Percentiles rank a stretch among this genome's conserved stretches.
These are phyloP conservation scores for Microbotryomycetes sp. DNA, from an alignment of 1,284 basidiomycete species.

Conservation along the genomic window DNA sequence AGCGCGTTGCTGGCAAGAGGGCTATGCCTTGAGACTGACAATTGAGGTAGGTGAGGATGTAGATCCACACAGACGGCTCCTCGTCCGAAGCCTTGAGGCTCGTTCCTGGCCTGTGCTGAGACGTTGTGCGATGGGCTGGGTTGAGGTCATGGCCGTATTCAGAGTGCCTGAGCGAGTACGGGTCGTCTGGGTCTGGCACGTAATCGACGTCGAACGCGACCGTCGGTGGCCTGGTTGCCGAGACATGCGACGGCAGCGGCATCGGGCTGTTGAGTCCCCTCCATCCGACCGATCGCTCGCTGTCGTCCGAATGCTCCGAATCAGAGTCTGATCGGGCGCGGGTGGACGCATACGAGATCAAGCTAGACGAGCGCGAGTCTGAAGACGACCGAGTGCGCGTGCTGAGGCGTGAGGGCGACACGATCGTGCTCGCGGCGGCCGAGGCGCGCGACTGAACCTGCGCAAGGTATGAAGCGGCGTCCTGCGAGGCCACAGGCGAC, in stretches of 20 bases:
- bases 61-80: conserved; percentile 30
- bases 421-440: conserved; percentile 5
- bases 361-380: conserved; percentile 14
- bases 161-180: conserved; percentile 38
- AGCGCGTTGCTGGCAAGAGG: conserved; percentile 2
- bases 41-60: conserved; percentile 36
- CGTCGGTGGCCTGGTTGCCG: conserved; percentile 19
- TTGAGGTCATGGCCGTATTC: conserved; percentile 43
- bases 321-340: conserved; percentile 2
- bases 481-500: conserved; percentile 2
- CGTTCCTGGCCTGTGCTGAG: conserved; percentile 28
- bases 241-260: conserved; percentile 23
- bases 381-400: conserved; percentile 5
- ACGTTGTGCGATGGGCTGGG: conserved; percentile 35
- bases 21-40: conserved; percentile 25
- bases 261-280: conserved; percentile 21
- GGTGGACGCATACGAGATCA: conserved; percentile 24
- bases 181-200: conserved; percentile 21
- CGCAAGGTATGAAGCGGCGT: conserved; percentile 22
- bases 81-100: conserved; percentile 22
- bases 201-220: conserved; percentile 30
- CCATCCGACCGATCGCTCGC: conserved; percentile 18
- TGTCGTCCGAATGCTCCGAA: conserved; percentile 11
- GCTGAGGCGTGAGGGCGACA: background rate
- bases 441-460: conserved; percentile 13